These are phyloP conservation scores for Tolypocladium capitatum DNA, from an alignment of 2,329 filamentous ascomycete genomes.

Conservation along the genomic window DNA sequence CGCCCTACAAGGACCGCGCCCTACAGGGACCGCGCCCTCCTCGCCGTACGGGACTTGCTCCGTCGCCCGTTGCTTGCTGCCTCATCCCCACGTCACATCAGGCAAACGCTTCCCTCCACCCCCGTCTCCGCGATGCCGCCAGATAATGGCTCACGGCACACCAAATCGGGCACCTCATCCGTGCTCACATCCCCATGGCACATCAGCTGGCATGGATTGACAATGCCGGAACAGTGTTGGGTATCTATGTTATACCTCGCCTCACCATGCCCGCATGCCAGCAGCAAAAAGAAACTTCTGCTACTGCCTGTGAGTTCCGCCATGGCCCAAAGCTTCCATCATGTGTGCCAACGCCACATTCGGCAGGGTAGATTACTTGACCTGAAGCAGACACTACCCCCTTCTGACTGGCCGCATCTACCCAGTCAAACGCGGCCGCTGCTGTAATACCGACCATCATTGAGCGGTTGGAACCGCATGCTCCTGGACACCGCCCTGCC, in stretches of 20 bases:
- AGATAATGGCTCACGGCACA: not conserved
- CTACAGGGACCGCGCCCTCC: no score
- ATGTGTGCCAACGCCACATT: not conserved
- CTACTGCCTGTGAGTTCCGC: not conserved
- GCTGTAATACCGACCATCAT: not conserved
- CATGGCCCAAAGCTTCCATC: not conserved
- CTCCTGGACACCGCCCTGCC: not conserved
- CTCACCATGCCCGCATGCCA: conserved; percentile 2
- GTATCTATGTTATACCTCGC: conserved; percentile 6
- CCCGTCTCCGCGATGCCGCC: not conserved
- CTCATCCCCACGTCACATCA: conserved; percentile 1
- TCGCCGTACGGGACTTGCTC: not conserved
- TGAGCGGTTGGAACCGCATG: not conserved
- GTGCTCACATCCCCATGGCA: not conserved
- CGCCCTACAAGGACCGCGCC: no score
- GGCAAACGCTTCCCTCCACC: not conserved
- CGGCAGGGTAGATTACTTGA: not conserved
- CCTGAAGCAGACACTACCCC: not conserved
- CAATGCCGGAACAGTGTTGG: conserved; percentile 3
- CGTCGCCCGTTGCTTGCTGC: not conserved
- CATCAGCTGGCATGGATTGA: not conserved
- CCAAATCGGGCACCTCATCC: not conserved
- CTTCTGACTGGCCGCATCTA: not conserved
- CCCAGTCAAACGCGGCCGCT: not conserved
- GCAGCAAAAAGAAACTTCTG: not conserved